These are phyloP conservation scores for Xylogone sp. DNA, from an alignment of 2,329 filamentous ascomycete species.

Conservation along the genomic window DNA sequence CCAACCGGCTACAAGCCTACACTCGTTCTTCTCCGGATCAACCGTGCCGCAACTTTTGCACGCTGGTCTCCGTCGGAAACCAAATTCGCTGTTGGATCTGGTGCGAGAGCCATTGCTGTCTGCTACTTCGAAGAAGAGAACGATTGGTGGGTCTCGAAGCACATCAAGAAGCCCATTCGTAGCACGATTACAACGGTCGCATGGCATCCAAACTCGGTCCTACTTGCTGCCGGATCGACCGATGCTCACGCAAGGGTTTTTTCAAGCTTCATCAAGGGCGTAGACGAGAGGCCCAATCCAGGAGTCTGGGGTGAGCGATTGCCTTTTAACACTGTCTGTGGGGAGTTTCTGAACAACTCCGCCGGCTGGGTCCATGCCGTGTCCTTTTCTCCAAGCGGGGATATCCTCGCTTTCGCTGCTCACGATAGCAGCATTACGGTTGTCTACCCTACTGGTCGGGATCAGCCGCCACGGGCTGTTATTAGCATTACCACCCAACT, in stretches of 20 bases:
- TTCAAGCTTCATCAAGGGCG: constrained; percentile 92
- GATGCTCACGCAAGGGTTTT: constrained; percentile 95
- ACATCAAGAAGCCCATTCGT: constrained; percentile 97
- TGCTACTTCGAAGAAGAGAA: constrained; percentile 99
- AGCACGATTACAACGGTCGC: constrained; percentile 92
- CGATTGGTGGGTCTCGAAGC: constrained; percentile 99
- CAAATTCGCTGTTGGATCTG: constrained; percentile 96
- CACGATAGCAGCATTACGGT: constrained; percentile 97
- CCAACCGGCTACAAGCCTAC: constrained; percentile 93
- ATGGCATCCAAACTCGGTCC: constrained; percentile 97
- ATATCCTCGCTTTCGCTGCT: constrained; percentile 89
- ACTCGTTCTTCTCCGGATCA: constrained; percentile 93
- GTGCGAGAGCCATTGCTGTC: constrained; percentile 89
- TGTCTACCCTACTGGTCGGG: constrained; percentile 87
- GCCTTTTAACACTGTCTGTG: constrained; percentile 97
- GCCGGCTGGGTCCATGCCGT: constrained; percentile 96
- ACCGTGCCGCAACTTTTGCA: constrained; percentile 92
- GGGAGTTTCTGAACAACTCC: constrained; percentile 92
- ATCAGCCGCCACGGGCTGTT: constrained; percentile 87
- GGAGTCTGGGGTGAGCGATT: constrained; percentile 91
- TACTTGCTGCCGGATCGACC: constrained; percentile 92
- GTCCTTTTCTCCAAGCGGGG: constrained; percentile 85
- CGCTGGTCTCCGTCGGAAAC: constrained; percentile 95
- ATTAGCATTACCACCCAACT: constrained; percentile 86
- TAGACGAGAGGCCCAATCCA: constrained; percentile 80